These are phyloP conservation scores for Vachellia pachyceras DNA, from an alignment of 306 rosid species.

Conservation along the genomic window DNA sequence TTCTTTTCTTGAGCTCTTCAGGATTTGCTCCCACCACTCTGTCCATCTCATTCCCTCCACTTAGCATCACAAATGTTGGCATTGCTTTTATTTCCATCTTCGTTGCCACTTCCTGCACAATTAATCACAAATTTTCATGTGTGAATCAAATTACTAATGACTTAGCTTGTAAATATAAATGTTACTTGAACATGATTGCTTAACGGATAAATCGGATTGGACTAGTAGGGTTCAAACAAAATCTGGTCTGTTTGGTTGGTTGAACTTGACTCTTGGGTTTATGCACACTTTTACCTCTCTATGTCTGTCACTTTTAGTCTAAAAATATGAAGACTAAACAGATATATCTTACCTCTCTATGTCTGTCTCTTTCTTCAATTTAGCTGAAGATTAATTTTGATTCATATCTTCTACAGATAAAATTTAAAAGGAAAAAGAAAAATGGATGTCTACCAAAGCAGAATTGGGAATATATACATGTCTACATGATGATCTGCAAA, in stretches of 20 bases:
- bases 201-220: too few relatives aligned
- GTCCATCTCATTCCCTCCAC: conserved; percentile 40
- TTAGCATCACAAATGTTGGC: conserved; percentile 52
- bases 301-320: background rate
- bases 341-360: too few relatives aligned
- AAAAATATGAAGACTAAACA: too few relatives aligned
- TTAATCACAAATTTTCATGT: too few relatives aligned
- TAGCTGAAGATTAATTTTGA: background rate
- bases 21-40: conserved; percentile 59
- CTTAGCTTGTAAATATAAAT: too few relatives aligned
- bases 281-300: too few relatives aligned
- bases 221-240: too few relatives aligned
- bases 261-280: too few relatives aligned
- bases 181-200: too few relatives aligned
- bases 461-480: background rate
- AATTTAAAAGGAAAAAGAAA: background rate
- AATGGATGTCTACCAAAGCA: background rate
- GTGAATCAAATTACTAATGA: too few relatives aligned
- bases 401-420: background rate
- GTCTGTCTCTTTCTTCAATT: background rate
- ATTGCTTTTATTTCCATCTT: conserved; percentile 58
- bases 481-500: too few relatives aligned
- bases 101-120: conserved; percentile 47
- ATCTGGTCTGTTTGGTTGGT: too few relatives aligned
- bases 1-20: conserved; percentile 43